These are phyloP conservation scores for Cladophialophora carrionii DNA, from an alignment of 2,329 filamentous ascomycete species.

Conservation along the genomic window DNA sequence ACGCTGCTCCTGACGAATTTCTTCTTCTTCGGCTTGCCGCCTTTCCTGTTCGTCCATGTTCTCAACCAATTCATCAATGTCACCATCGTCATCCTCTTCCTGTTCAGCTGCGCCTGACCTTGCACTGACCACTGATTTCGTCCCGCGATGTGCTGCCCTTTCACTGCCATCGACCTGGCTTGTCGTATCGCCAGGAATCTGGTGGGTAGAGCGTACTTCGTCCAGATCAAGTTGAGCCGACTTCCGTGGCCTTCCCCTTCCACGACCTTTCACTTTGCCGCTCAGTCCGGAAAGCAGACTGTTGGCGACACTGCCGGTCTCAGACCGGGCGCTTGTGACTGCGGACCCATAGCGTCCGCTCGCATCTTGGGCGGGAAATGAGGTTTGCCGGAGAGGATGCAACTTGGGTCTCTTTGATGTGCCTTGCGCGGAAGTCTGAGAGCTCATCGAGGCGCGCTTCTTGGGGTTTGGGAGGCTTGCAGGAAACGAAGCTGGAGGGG, in stretches of 20 bases:
- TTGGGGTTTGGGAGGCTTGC: constrained; percentile 41
- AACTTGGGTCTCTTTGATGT: constrained; percentile 40
- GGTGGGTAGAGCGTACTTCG: constrained; percentile 25
- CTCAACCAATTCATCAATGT: constrained; percentile 36
- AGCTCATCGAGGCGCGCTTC: constrained; percentile 50
- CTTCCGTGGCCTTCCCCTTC: constrained; percentile 37
- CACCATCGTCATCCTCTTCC: constrained; percentile 39
- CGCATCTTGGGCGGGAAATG: constrained; percentile 44
- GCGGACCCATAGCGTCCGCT: constrained; percentile 26
- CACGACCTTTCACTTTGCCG: constrained; percentile 32
- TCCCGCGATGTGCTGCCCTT: constrained; percentile 24
- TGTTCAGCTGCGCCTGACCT: constrained; percentile 35
- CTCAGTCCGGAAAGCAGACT: constrained; percentile 33
- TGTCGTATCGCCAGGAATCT: constrained; percentile 19
- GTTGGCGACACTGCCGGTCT: constrained; percentile 37
- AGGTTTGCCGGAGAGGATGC: constrained; percentile 54
- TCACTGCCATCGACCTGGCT: constrained; percentile 25
- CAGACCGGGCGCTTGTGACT: constrained; percentile 36
- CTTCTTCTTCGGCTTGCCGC: constrained; percentile 34
- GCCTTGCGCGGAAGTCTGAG: constrained; percentile 43
- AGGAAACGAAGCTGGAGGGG: constrained; percentile 36
- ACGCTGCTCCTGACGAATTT: constrained; percentile 32
- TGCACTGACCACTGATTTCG: constrained; percentile 35
- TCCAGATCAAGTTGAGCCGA: constrained; percentile 35
- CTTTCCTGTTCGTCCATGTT: constrained; percentile 36